Conservation (phyloP, 2,329 filamentous ascomycete species). For the Alternaria longipes region DNA sequence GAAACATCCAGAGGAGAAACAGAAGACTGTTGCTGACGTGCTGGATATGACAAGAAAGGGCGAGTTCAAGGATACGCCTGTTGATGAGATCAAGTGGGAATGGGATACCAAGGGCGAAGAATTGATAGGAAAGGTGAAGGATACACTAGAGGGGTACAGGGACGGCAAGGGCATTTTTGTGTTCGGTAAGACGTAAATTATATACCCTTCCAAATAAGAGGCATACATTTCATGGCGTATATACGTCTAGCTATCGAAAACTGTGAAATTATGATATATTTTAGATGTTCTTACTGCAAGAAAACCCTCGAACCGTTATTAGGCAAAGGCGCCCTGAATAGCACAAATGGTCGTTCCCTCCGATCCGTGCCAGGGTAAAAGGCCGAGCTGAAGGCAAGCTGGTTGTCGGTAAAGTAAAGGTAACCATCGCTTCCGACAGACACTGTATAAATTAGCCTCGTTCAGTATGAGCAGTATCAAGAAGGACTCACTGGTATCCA, state of each 20-base stretch:
- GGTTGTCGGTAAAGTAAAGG: conserved; percentile 64
- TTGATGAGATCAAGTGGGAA: conserved; percentile 83
- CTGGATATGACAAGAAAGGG: conserved; percentile 77
- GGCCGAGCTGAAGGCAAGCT: conserved; percentile 52
- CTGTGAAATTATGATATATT: background rate
- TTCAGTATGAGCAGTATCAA: background rate
- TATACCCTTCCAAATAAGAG: background rate
- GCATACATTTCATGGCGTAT: background rate
- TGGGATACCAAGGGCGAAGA: conserved; percentile 78
- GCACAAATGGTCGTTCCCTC: conserved; percentile 54
- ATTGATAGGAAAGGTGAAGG: conserved; percentile 78
- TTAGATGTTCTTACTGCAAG: conserved; percentile 20
- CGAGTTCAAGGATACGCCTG: conserved; percentile 82
- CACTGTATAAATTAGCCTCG: conserved; percentile 27
- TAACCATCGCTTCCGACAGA: conserved; percentile 58
- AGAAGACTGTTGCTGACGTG: conserved; percentile 84
- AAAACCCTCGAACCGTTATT: conserved; percentile 54
- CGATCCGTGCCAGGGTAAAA: conserved; percentile 56
- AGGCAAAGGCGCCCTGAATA: conserved; percentile 55
- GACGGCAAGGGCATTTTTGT: conserved; percentile 90
- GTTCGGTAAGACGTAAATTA: conserved; percentile 64
- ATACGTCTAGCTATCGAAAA: background rate
- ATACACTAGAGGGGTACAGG: conserved; percentile 83
- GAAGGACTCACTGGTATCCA: conserved; percentile 55
- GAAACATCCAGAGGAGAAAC: conserved; percentile 75